A percentile compares a stretch with the other conserved stretches of the same genome.
Evolutionary conservation across 495 filamentous ascomycete species (phyloP).

Genomic region (Penicillium cinerascens): DNA sequence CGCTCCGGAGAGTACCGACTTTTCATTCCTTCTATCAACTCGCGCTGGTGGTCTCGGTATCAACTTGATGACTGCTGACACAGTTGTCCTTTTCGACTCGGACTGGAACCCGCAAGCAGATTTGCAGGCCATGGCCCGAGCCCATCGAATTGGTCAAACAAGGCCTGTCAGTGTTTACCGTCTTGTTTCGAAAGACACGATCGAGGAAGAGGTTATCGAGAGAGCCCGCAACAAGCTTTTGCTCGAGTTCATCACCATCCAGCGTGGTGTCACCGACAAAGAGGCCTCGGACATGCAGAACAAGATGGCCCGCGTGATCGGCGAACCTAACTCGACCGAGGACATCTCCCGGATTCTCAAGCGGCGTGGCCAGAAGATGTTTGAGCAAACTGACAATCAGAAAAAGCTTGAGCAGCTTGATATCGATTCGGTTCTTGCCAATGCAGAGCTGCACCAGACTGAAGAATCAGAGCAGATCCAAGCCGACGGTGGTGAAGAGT

Average conservation of each 20-base stretch:
- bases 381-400: conserved; percentile 93
- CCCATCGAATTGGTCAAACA: conserved; percentile 96
- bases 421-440: conserved; percentile 92
- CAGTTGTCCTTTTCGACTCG: conserved; percentile 95
- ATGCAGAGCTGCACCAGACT: conserved; percentile 92
- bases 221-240: conserved; percentile 95
- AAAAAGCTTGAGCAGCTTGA: conserved; percentile 96
- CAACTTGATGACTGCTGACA: conserved; percentile 98
- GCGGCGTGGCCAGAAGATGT: conserved; percentile 92
- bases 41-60: conserved; percentile 95
- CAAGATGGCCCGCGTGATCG: conserved; percentile 56
- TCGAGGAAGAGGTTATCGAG: conserved; percentile 96
- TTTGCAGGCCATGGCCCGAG: conserved; percentile 96
- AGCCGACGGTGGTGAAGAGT: conserved; percentile 89
- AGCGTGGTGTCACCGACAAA: conserved; percentile 90
- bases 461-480: conserved; percentile 86
- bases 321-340: conserved; percentile 80
- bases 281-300: conserved; percentile 69
- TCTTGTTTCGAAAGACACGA: conserved; percentile 93
- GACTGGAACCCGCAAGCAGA: conserved; percentile 99
- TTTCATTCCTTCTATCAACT: conserved; percentile 93
- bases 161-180: conserved; percentile 93
- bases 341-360: conserved; percentile 93
- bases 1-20: conserved; percentile 86
- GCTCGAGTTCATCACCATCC: conserved; percentile 97